Evolutionary conservation across 2,329 filamentous ascomycete species (phyloP), one percentile per base, ranked within the genome.

Genomic region (Pyrenophora seminiperda): DNA sequence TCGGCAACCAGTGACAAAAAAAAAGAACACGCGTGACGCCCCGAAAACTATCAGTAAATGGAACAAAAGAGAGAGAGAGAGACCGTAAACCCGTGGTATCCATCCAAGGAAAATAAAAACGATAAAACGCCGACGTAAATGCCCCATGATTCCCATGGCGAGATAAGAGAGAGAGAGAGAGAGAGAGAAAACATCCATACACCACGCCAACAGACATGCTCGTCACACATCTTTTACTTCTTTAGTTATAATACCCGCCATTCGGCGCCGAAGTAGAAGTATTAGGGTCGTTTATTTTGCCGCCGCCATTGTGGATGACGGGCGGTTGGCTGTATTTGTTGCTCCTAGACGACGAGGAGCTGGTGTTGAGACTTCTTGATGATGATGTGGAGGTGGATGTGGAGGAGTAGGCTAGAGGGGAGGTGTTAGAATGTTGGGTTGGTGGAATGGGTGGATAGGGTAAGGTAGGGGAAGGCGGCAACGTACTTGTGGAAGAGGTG

Each of bases 241-340:
- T 20, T 42, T 56, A 71, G 3, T 64, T 58, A 46, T 71, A 67
- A 50, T 70, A 70, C 0, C 66, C 63, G 2, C 62, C 59, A 42
- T 69, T 66, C 0, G 58, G 59, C 14, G 65, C 66, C 24, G 58
- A 63, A 3, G 61, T 63, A 50, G 61, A 66, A 5, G 63, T 66
- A 31, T 67, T 67, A 2, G 66, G 61, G 53, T 68, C 66, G 22
- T 65, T 59, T 3, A 56, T 54, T 45, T 59, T 47, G 20, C 68
- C 68, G 10, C 68, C 68, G 1, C 63, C 64, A 30, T 67, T 69
- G 59, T 66, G 60, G 24, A 71, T 53, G 17, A 67, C 54, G 4
- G 53, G 55, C 4, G 66, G 67, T 36, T 71, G 70, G 58, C 56
- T 65, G 53, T 67, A 70, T 19, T 61, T 45, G 38, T 58, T 43